Evolutionary conservation across 1,139 yeast genomes (phyloP).

Genomic region (Chernovozyma sophiae-reginae): DNA sequence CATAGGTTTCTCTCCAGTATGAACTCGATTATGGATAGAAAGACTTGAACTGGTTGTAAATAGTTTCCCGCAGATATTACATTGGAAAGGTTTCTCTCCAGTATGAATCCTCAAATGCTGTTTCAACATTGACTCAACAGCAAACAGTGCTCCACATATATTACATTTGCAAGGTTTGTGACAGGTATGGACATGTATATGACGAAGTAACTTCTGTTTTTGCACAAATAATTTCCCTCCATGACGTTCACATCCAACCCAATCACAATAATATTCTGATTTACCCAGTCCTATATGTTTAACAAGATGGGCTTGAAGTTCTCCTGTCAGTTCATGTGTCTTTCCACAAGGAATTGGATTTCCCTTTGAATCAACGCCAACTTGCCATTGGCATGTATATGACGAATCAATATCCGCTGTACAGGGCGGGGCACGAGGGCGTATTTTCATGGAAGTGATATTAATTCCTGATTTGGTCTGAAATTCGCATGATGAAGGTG

Average conservation of each 20-base stretch:
- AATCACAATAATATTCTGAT: conserved; percentile 62
- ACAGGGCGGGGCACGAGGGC: conserved; percentile 10
- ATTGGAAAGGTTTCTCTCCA: conserved; percentile 64
- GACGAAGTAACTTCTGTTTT: conserved; percentile 81
- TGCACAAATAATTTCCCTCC: conserved; percentile 64
- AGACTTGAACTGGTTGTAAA: conserved; percentile 54
- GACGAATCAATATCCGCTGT: conserved; percentile 2
- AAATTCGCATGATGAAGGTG: conserved; percentile 3
- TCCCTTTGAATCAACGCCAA: conserved; percentile 26
- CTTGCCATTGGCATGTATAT: conserved; percentile 46
- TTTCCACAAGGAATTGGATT: conserved; percentile 43
- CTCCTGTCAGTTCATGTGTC: conserved; percentile 49
- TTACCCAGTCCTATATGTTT: conserved; percentile 75
- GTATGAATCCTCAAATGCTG: conserved; percentile 86
- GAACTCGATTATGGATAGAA: conserved; percentile 52
- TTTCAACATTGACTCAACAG: conserved; percentile 59
- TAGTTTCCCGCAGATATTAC: conserved; percentile 44
- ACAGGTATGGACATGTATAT: conserved; percentile 82
- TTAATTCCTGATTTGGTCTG: not conserved
- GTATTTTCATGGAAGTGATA: conserved; percentile 3
- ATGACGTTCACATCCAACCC: conserved; percentile 75
- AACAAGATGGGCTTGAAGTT: conserved; percentile 67
- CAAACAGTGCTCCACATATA: conserved; percentile 65
- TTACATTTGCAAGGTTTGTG: conserved; percentile 72
- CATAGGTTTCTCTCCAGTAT: conserved; percentile 68